Percentiles rank a stretch among this genome's conserved stretches.
Conservation (phyloP, 2,329 filamentous ascomycete species). For the Aspergillus novoparasiticus region DNA sequence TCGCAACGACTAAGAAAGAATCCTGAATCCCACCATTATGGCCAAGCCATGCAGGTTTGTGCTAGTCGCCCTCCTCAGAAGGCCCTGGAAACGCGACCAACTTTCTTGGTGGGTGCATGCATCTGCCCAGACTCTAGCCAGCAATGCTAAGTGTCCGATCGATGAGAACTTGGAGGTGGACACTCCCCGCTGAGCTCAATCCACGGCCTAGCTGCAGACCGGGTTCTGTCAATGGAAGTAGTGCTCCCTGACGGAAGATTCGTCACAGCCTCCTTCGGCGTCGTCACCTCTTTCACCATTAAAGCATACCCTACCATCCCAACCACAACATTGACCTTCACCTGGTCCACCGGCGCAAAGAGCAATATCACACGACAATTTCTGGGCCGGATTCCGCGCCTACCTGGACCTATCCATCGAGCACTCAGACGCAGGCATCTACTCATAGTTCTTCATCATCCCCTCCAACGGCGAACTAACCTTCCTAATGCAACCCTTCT, state of each 20-base stretch:
- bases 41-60: no score
- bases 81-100: no score
- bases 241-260: neutral
- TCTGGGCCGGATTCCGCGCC: neutral
- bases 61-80: no score
- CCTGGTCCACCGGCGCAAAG: neutral
- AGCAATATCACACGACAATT: neutral
- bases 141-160: no score
- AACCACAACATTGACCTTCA: constrained; percentile 21
- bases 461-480: neutral
- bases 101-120: no score
- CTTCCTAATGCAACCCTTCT: neutral
- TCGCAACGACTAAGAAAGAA: no score
- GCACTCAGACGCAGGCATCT: neutral
- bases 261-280: constrained; percentile 30
- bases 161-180: constrained; percentile 53
- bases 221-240: constrained; percentile 30
- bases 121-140: no score
- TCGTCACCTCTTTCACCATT: constrained; percentile 46
- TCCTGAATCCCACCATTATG: no score
- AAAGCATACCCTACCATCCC: constrained; percentile 41
- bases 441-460: neutral
- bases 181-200: constrained; percentile 47
- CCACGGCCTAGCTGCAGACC: constrained; percentile 33
- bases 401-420: neutral